Base-by-base conservation (phyloP, 305 asterid genomes). In the Lippia alba region DNA sequence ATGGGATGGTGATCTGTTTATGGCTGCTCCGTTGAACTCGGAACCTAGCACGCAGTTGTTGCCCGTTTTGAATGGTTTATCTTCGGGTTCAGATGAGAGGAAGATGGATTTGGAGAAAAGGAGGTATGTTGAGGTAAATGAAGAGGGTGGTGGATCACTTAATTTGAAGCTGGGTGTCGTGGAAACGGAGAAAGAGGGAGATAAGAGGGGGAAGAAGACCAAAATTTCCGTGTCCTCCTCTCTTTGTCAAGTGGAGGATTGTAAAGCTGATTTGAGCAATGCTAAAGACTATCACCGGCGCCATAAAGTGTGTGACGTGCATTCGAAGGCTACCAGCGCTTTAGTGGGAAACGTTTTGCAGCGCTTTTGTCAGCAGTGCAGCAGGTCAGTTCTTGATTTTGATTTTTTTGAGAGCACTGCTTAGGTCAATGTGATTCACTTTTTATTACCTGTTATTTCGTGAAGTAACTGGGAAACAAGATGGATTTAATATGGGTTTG, bases 281-380 rank as follows among this genome's bases (percentile, higher is more conserved):
- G 96, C 92, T 0, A 94, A 94, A 67, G 97, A 92, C 76, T 94
- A 92, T 69, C 98, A 94, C 61, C 76, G 97, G 19, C 76, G 99
- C 16, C 99, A 94, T 74, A 94, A 92, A 85, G 99, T 94, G 48
- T 94, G 99, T 54, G 90, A 84, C 12, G 73, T 85, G 76, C 99
- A 92, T 84, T 92, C 98, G 53, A 92, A 94, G 84, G 91, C 97
- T 58, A 75, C 86, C 7, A 69, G 76, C 69, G 96, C 97, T 61
- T 72, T 94, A 74, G 97, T 92, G 49, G 96, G 89, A 70, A 82
- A 80, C 68, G 86, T 85, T 20, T 59, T 86, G 90, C 99, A 94
- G 80, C 82, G 99, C 41, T 94, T 94, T 75, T 94, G 99, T 84
- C 99, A 94, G 79, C 99, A 92, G 71, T 92, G 99, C 78, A 94